Base-by-base conservation (phyloP, 2,329 filamentous ascomycete genomes). In the Curvularia hawaiiensis region DNA sequence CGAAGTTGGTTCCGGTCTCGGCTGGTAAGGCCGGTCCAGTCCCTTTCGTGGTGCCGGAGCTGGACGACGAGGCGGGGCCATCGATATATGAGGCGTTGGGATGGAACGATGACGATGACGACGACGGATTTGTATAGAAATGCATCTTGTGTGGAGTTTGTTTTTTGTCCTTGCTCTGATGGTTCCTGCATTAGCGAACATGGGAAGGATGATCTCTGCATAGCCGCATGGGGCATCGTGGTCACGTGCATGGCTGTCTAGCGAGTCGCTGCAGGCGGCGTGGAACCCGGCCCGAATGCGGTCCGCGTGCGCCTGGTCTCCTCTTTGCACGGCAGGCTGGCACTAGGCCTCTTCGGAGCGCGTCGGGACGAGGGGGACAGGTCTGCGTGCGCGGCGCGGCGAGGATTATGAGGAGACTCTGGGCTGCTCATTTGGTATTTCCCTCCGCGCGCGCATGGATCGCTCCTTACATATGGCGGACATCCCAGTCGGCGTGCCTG, bases 21-120 rank as follows among this genome's bases (percentile, higher is more conserved):
- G 33, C 45, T 3, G 47, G 26, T 18, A 48, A 51, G 44, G 40
- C 44, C 26, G 40, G 26, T 4, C 55, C 58, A 12, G 52, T 62
- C 30, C 47, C 48, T 35, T 56, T 62, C 40, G 45, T 60, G 10
- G 61, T 62, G 9, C 52, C 53, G 14, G 54, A 48, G 11, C 63
- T 63, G 16, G 50, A 55, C 3, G 58, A 58, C 11, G 56, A 54
- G 26, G 54, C 50, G 30, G 72, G 69, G 51, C 43, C 59, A 16
- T 69, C 65, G 22, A 78, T 81, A 47, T 81, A 80, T 57, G 77
- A 77, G 50, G 73, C 72, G 11, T 60, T 82, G 51, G 79, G 79
- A 26, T 82, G 80, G 80, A 75, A 81, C 64, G 78, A 81, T 60
- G 77, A 80, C 58, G 67, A 74, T 56, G 67, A 74, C 38, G 67